Evolutionary conservation across 2,329 filamentous ascomycete species (phyloP), one percentile per base, ranked within the genome.

Genomic region (Alternaria sp.): DNA sequence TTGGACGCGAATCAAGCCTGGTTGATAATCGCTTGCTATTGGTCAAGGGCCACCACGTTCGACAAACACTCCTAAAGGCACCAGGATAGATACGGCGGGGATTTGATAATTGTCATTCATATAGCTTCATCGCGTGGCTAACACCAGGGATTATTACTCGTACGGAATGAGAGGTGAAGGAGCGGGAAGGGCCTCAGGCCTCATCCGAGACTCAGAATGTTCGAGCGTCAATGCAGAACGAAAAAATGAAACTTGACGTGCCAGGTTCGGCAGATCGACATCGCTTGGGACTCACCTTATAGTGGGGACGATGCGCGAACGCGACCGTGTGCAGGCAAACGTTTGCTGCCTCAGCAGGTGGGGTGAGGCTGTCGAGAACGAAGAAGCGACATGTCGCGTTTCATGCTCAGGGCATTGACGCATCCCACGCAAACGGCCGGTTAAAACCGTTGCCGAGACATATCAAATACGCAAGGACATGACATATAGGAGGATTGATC

Each of bases 181-280:
- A 48, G 34, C 52, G 46, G 46, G 52, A 55, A 49, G 41, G 30
- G 60, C 27, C 51, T 48, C 20, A 27, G 34, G 45, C 32, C 51
- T 38, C 48, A 52, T 52, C 55, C 52, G 60, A 63, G 60, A 60
- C 60, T 57, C 30, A 20, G 27, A 28, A 30, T 57, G 60, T 63
- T 53, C 36, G 57, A 60, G 48, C 53, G 40, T 43, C 43, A 38
- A 57, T 45, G 53, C 53, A 57, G 25, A 53, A 54, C 32, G 41
- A 46, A 32, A 27, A 45, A 27, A 38, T 63, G 60, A 63, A 63
- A 60, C 60, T 12, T 43, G 43, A 50, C 30, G 41, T 40, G 22
- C 43, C 49, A 22, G 40, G 27, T 56, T 44, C 34, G 49, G 60
- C 44, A 34, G 52, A 60, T 56, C 43, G 34, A 18, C 54, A 25